Base-by-base conservation (phyloP, 1,139 yeast genomes). In the Groenewaldozyma sp. region DNA sequence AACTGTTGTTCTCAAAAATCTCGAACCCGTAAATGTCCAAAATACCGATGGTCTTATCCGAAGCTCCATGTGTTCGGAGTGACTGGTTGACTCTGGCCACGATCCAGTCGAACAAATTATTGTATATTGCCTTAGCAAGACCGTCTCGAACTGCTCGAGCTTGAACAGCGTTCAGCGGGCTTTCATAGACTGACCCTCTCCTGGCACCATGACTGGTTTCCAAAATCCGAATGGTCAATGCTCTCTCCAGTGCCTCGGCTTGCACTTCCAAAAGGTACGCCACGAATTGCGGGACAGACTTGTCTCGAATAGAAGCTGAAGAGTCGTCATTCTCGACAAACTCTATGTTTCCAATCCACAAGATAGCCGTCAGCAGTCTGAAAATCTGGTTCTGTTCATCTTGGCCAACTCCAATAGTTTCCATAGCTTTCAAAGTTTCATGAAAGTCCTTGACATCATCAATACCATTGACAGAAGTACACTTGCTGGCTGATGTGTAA, bases 11-110 rank as follows among this genome's bases (percentile, higher is more conserved):
- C 42, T 91, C 97, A 57, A 93, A 93, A 57, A 93, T 91, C 62
- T 93, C 99, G 65, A 93, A 93, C 6, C 99, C 99, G 58, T 93
- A 93, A 51, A 93, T 93, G 74, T 93, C 99, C 56, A 93, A 71
- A 55, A 93, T 93, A 49, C 99, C 99, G 55, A 93, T 80, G 10
- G 91, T 74, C 39, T 71, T 70, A 31, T 74, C 74, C 35, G 68
- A 65, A 17, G 68, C 67, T 16, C 67, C 64, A 35, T 70, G 63
- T 7, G 73, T 64, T 34, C 70, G 68, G 50, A 81, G 65, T 0
- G 96, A 83, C 38, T 69, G 63, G 59, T 93, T 93, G 36, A 93
- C 95, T 58, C 98, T 76, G 42, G 73, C 86, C n/a, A 93, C 97
- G 53, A 93, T 87, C 97, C 98, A 88, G 45, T 93, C 97, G 55